A percentile compares a stretch with the other conserved stretches of the same genome.
Conservation (phyloP, 2,329 filamentous ascomycete species). For the Aureobasidium sp. region DNA sequence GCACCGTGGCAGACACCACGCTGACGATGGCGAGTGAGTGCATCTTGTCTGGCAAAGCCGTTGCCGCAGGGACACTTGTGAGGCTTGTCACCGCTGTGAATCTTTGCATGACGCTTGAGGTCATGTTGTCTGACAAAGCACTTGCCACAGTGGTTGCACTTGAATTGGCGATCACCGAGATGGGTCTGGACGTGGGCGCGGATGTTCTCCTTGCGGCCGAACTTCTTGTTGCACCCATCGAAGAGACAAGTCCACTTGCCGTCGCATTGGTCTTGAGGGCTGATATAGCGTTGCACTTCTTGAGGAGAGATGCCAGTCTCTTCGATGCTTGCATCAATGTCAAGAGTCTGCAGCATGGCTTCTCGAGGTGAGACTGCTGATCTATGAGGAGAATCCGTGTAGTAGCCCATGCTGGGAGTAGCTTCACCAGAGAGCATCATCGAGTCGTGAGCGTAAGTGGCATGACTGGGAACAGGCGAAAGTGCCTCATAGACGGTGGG, state of each 20-base stretch:
- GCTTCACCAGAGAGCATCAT: conserved; percentile 16
- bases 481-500: conserved; percentile 32
- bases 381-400: conserved; percentile 18
- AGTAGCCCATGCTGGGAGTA: conserved; percentile 21
- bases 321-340: conserved; percentile 55
- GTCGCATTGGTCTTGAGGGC: conserved; percentile 37
- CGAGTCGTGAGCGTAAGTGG: conserved; percentile 16
- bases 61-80: conserved; percentile 93
- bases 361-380: conserved; percentile 28
- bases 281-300: conserved; percentile 52
- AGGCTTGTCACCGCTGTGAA: conserved; percentile 91
- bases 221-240: conserved; percentile 75
- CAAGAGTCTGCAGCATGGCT: conserved; percentile 43
- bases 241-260: conserved; percentile 45
- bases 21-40: conserved; percentile 86
- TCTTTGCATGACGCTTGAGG: conserved; percentile 93
- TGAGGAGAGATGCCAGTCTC: conserved; percentile 83
- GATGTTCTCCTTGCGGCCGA: conserved; percentile 98
- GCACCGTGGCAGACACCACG: conserved; percentile 94
- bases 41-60: conserved; percentile 90
- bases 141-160: conserved; percentile 87
- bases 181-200: conserved; percentile 98
- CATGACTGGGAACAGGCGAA: conserved; percentile 30
- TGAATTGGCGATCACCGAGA: conserved; percentile 89
- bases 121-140: conserved; percentile 97